phyloP scores from a whole-genome alignment of 495 filamentous ascomycete genomes.

The Cladorrhinum samala region DNA sequence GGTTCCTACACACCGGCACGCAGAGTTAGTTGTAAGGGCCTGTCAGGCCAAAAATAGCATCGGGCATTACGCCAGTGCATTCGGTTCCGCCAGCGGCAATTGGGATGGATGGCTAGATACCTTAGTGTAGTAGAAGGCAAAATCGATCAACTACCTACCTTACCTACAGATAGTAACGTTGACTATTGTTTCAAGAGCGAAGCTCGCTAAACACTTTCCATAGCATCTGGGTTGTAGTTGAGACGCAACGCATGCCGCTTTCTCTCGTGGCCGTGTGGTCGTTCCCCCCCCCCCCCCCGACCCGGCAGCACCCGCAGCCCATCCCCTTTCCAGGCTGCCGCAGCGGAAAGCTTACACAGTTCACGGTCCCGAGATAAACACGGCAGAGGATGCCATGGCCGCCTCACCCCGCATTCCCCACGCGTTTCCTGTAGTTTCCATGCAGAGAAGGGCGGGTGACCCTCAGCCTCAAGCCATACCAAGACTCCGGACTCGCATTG shows the following conservation, averaged over 20 bases:
- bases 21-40: too few species aligned
- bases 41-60: constrained; percentile 3
- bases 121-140: too few species aligned
- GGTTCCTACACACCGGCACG: too few species aligned
- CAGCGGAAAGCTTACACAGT: background rate
- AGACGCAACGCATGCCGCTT: too few species aligned
- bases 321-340: background rate
- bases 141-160: too few species aligned
- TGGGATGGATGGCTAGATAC: too few species aligned
- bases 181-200: too few species aligned
- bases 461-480: constrained; percentile 3
- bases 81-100: background rate
- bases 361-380: background rate
- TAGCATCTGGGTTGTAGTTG: too few species aligned
- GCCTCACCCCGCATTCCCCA: background rate
- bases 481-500: background rate
- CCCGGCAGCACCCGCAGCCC: background rate
- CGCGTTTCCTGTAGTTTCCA: background rate
- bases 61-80: background rate
- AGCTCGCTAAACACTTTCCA: too few species aligned
- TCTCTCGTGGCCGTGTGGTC: too few species aligned
- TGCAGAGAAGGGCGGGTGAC: background rate
- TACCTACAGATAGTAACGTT: too few species aligned
- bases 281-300: background rate
- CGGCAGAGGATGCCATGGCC: background rate